A percentile compares a stretch with the other conserved stretches of the same genome.
phyloP scores from a whole-genome alignment of 2,329 filamentous ascomycete species.

The Colletotrichum scovillei region DNA sequence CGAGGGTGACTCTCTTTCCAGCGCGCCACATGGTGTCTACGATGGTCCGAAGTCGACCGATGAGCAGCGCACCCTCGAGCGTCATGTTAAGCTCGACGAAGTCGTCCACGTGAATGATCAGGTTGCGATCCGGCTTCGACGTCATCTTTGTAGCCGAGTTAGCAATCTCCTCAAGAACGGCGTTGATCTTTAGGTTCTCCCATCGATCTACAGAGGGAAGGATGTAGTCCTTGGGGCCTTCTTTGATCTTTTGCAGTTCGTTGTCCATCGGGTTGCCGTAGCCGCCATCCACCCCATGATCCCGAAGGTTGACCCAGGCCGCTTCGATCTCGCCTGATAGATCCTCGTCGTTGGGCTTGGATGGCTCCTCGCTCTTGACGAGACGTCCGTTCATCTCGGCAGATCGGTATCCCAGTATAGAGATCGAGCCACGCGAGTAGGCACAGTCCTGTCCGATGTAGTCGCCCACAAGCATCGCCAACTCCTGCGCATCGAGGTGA shows the following conservation, averaged over 20 bases:
- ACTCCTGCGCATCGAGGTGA: constrained; percentile 74
- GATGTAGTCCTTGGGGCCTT: constrained; percentile 44
- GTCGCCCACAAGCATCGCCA: constrained; percentile 76
- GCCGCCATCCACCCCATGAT: constrained; percentile 37
- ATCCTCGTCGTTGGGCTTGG: constrained; percentile 47
- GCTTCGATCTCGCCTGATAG: constrained; percentile 39
- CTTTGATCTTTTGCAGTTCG: constrained; percentile 56
- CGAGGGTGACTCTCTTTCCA: constrained; percentile 78
- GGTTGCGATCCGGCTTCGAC: constrained; percentile 49
- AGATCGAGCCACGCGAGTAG: constrained; percentile 58
- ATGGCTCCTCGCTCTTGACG: constrained; percentile 59
- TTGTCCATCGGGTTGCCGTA: constrained; percentile 51
- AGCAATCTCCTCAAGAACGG: constrained; percentile 65
- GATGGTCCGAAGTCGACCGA: constrained; percentile 76
- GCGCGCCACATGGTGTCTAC: constrained; percentile 78
- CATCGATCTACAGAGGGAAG: constrained; percentile 60
- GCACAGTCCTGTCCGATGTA: constrained; percentile 74
- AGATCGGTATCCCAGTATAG: constrained; percentile 67
- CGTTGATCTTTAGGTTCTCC: constrained; percentile 71
- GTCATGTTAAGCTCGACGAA: constrained; percentile 81
- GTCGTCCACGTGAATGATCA: constrained; percentile 85
- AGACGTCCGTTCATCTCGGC: constrained; percentile 66
- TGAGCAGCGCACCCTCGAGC: constrained; percentile 74
- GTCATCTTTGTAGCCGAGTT: constrained; percentile 32
- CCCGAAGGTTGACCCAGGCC: constrained; percentile 40